Evolutionary conservation across 768 basidiomycete genomes (phyloP), one percentile per base, ranked within the genome.

Genomic region (Gymnopilus dilepis): DNA sequence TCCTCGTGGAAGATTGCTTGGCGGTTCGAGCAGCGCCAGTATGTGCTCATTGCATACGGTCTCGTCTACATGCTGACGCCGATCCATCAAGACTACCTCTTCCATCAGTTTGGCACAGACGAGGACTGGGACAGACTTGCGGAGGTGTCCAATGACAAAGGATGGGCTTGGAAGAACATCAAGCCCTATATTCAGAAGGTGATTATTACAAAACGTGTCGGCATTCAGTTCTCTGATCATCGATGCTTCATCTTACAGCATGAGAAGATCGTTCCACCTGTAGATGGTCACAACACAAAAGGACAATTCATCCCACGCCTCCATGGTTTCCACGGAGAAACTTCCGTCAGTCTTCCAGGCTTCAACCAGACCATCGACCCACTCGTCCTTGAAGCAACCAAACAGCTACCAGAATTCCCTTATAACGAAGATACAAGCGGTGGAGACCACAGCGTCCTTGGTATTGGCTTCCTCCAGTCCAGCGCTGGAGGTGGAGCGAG

Each of bases 251-350:
- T 3, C 34, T 24, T 31, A 22, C 42, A 80, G 78, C 74, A 76
- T 63, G 79, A 81, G 65, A 73, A 72, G 52, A 69, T 75, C 28
- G 71, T 74, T 1, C 62, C 72, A 9, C 78, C 80, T 0, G 73
- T 72, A n/a, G 78, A 81, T 60, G 65, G 70, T 30, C 77, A 78
- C 57, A 65, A 80, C 65, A 76, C 74, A 15, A 67, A 73, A 11
- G 76, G 74, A 6, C 67, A 81, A 69, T 77, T 72, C 48, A 65
- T 74, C 33, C 79, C 81, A 1, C 63, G 72, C 3, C 59, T 75
- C 13, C 81, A 82, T 64, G 75, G 77, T 31, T 69, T 65, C 28
- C 64, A 63, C 4, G 80, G 81, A 4, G 66, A 68, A 11, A 64
- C 72, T 19, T 58, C 68, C 6, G 71, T 77, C 63, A 77, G 74